Evolutionary conservation across 2,329 filamentous ascomycete genomes (phyloP).

Genomic region (Bisporella sp.): DNA sequence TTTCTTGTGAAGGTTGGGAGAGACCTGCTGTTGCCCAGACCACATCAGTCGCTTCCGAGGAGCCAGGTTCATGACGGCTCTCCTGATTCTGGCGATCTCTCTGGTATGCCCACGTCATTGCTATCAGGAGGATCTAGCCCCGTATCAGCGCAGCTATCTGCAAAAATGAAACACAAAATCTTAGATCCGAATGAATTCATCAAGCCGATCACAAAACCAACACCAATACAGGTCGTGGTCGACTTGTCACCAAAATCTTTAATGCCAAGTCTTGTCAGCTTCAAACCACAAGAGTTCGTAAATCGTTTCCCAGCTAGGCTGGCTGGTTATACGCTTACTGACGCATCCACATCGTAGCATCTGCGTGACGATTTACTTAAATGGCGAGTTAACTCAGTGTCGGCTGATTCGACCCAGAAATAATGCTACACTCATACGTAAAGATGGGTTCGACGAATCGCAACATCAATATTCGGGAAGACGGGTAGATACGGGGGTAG

Average conservation of each 20-base stretch:
- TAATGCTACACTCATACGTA: background rate
- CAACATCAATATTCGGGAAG: background rate
- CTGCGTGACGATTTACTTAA: slow-evolving; percentile 9
- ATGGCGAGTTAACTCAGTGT: slow-evolving; percentile 9
- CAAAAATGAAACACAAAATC: background rate
- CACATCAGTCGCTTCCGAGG: no score
- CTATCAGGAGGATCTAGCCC: background rate
- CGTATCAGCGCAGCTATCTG: background rate
- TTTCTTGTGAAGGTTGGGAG: slow-evolving; percentile 12
- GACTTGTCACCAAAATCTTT: slow-evolving; percentile 6
- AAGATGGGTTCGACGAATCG: background rate
- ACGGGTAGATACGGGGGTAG: background rate
- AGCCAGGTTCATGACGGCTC: no score
- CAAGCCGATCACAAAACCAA: background rate
- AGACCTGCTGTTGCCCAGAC: slow-evolving; percentile 3
- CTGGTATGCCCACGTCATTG: background rate
- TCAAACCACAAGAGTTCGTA: no score
- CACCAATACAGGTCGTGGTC: slow-evolving; percentile 8
- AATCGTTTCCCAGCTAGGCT: no score
- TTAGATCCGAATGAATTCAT: background rate
- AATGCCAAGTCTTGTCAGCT: background rate
- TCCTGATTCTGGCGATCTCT: background rate
- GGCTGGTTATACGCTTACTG: background rate
- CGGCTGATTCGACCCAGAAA: background rate
- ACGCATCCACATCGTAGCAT: slow-evolving; percentile 3